A percentile compares a stretch with the other conserved stretches of the same genome.
Conservation (phyloP, 441 rosid genomes). For the Populus hybrid region DNA sequence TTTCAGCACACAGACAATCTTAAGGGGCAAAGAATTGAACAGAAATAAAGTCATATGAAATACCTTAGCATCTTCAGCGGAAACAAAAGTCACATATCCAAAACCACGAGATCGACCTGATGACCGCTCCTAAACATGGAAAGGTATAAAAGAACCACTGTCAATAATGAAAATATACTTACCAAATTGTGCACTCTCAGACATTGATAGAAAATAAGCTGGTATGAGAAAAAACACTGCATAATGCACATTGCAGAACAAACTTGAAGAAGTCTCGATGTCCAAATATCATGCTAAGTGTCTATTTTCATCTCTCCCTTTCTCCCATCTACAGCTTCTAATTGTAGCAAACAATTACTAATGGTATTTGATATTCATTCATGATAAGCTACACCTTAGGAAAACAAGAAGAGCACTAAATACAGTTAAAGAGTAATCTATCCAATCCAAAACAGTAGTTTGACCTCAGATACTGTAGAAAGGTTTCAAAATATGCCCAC, state of each 20-base stretch:
- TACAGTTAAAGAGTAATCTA: background rate
- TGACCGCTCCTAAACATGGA: conserved; percentile 64
- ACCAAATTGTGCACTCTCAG: background rate
- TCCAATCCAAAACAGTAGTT: background rate
- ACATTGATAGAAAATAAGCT: background rate
- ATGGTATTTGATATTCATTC: background rate
- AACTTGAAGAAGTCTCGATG: background rate
- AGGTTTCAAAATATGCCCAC: background rate
- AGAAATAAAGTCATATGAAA: background rate
- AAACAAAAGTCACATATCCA: conserved; percentile 88
- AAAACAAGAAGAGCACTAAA: background rate
- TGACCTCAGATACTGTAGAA: background rate
- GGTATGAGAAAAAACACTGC: background rate
- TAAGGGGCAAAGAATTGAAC: background rate
- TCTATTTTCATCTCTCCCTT: background rate
- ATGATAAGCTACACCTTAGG: background rate
- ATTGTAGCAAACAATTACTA: background rate
- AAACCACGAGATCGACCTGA: conserved; percentile 96
- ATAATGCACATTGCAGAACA: background rate
- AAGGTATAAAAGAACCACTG: background rate
- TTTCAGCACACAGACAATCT: conserved; percentile 5
- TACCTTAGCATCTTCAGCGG: conserved; percentile 84
- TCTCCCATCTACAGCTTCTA: background rate
- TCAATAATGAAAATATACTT: background rate
- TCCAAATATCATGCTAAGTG: background rate